These are phyloP conservation scores for Ustilago vetiveriae DNA, from an alignment of 1,284 basidiomycete genomes.

Conservation along the genomic window DNA sequence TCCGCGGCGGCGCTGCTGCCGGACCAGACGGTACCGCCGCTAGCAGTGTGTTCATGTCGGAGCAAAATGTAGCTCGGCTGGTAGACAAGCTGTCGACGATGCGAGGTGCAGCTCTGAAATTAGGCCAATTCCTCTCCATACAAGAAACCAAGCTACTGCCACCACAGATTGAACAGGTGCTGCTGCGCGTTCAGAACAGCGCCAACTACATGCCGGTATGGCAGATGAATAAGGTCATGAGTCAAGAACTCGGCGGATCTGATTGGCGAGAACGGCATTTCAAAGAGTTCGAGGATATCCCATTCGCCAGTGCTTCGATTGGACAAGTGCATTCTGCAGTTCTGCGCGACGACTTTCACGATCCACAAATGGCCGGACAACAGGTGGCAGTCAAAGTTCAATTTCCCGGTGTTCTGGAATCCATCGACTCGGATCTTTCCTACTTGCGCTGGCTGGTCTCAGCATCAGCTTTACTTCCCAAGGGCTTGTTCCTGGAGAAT, in stretches of 20 bases:
- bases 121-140: conserved; percentile 97
- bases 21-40: conserved; percentile 1
- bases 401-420: conserved; percentile 88
- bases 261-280: conserved; percentile 79
- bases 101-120: conserved; percentile 94
- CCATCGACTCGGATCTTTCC: conserved; percentile 85
- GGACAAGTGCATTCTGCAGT: conserved; percentile 91
- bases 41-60: conserved; percentile 60
- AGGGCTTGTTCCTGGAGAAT: conserved; percentile 79
- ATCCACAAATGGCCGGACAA: conserved; percentile 50
- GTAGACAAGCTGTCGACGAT: conserved; percentile 92
- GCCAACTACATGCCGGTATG: conserved; percentile 99
- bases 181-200: conserved; percentile 89
- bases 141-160: conserved; percentile 78
- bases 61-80: conserved; percentile 81
- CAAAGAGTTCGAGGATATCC: conserved; percentile 80
- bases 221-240: conserved; percentile 91
- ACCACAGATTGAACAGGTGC: conserved; percentile 85
- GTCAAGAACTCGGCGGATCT: conserved; percentile 75
- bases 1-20: conserved; percentile 29
- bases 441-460: conserved; percentile 86
- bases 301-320: conserved; percentile 95
- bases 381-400: conserved; percentile 90
- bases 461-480: conserved; percentile 82
- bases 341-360: conserved; percentile 68